Evolutionary conservation across 345 rosid species (phyloP).

Genomic region (Zanthoxylum bungeanum): DNA sequence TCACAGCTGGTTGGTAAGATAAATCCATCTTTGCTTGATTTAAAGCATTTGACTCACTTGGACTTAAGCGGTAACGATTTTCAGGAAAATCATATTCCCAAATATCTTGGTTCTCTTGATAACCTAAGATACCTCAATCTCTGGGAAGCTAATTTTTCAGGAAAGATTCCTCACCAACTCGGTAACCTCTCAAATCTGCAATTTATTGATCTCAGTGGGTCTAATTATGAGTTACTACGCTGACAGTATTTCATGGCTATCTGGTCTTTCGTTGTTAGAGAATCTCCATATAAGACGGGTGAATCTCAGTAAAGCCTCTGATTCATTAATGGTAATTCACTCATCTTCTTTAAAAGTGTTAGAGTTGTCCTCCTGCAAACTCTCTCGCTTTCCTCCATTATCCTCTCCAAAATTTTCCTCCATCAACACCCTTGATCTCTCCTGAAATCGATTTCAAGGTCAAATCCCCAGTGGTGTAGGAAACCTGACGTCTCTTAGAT

Average conservation of each 20-base stretch:
- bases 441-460: not conserved
- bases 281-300: not conserved
- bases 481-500: not conserved
- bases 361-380: not conserved
- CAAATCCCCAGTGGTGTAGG: not conserved
- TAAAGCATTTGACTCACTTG: not conserved
- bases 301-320: not conserved
- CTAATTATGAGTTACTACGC: not conserved
- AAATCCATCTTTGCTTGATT: not conserved
- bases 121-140: slow-evolving; percentile 1
- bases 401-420: not conserved
- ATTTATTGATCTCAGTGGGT: not conserved
- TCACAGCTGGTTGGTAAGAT: not conserved
- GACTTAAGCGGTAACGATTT: not conserved
- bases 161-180: not conserved
- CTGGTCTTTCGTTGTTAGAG: not conserved
- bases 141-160: not conserved
- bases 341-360: not conserved
- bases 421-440: not conserved
- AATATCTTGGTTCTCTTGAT: not conserved
- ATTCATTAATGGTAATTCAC: not conserved
- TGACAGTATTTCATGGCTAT: not conserved
- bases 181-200: slow-evolving; percentile 1
- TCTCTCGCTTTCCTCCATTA: not conserved
- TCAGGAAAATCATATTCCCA: not conserved